Percentiles rank a stretch among this genome's conserved stretches.
Evolutionary conservation across 2,329 filamentous ascomycete species (phyloP).

Genomic region (Aureobasidium leucospermi): DNA sequence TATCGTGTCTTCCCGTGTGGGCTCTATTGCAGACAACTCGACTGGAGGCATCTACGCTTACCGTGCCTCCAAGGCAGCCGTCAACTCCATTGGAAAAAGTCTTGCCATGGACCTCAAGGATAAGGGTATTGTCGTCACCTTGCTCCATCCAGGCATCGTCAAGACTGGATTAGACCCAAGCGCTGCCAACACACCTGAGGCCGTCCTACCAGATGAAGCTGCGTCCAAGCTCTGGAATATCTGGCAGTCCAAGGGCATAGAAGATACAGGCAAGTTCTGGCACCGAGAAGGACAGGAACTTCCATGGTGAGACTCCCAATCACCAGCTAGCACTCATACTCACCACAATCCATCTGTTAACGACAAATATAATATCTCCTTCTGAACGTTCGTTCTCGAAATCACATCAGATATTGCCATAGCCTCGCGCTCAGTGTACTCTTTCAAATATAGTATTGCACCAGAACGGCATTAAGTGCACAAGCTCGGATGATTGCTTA

Average conservation of each 20-base stretch:
- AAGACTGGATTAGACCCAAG: conserved; percentile 29
- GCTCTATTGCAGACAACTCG: conserved; percentile 36
- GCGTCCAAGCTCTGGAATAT: conserved; percentile 37
- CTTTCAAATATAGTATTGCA: too few species aligned
- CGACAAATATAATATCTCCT: too few species aligned
- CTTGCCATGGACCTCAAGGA: conserved; percentile 35
- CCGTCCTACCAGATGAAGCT: conserved; percentile 40
- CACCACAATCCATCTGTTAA: too few species aligned
- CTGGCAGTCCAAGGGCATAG: conserved; percentile 32
- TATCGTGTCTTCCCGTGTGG: conserved; percentile 38
- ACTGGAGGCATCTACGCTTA: conserved; percentile 38
- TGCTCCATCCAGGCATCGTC: conserved; percentile 40
- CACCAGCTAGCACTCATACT: too few species aligned
- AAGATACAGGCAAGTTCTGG: conserved; percentile 38
- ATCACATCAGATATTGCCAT: too few species aligned
- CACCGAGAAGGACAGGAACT: conserved; percentile 35
- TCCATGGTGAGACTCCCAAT: conserved; percentile 29
- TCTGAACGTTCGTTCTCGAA: too few species aligned
- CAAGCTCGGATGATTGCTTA: too few species aligned
- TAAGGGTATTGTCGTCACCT: conserved; percentile 33
- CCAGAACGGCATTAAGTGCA: too few species aligned
- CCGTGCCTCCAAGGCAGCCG: conserved; percentile 37
- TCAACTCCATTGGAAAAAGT: conserved; percentile 39
- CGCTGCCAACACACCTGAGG: conserved; percentile 24
- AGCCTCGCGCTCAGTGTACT: too few species aligned